A percentile compares a stretch with the other conserved stretches of the same genome.
Conservation (phyloP, 2,329 filamentous ascomycete genomes). For the Calonectria honghensis region DNA sequence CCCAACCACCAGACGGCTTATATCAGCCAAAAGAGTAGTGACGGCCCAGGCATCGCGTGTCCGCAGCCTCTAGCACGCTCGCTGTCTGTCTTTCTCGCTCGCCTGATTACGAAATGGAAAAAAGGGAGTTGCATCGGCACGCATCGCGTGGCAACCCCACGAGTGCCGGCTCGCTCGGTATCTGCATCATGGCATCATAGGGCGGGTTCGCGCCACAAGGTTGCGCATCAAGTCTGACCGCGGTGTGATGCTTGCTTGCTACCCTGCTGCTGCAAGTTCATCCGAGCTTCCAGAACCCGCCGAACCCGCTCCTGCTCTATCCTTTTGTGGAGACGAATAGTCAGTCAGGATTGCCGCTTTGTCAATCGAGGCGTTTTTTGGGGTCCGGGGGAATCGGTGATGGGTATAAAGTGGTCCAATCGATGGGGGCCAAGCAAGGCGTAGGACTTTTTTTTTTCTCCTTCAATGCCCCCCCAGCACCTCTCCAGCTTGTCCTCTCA, state of each 20-base stretch:
- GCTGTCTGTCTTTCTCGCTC: not conserved
- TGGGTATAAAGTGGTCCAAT: not conserved
- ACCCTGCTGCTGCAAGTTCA: not conserved
- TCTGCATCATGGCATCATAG: not conserved
- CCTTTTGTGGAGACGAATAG: not conserved
- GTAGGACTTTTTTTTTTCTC: not conserved
- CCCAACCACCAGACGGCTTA: slow-evolving; percentile 31
- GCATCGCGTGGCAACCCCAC: slow-evolving; percentile 16
- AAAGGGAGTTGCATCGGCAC: slow-evolving; percentile 4
- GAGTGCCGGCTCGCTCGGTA: slow-evolving; percentile 5
- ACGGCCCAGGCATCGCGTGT: slow-evolving; percentile 14
- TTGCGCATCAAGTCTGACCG: slow-evolving; percentile 8
- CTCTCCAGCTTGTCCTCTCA: not conserved
- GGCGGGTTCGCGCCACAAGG: not conserved
- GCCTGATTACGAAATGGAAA: not conserved
- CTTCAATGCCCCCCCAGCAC: not conserved
- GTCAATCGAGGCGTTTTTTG: slow-evolving; percentile 15
- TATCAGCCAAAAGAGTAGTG: slow-evolving; percentile 21
- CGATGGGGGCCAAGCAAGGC: not conserved
- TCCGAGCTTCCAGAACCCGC: slow-evolving; percentile 17
- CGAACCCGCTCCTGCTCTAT: not conserved
- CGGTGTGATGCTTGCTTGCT: not conserved
- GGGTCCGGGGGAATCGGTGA: not conserved
- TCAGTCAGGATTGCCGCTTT: not conserved
- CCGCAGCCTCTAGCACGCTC: slow-evolving; percentile 27